Percentiles rank a stretch among this genome's conserved stretches.
These are phyloP conservation scores for Backusella westeae DNA, from an alignment of 192 early-diverging fungal species.

Conservation along the genomic window DNA sequence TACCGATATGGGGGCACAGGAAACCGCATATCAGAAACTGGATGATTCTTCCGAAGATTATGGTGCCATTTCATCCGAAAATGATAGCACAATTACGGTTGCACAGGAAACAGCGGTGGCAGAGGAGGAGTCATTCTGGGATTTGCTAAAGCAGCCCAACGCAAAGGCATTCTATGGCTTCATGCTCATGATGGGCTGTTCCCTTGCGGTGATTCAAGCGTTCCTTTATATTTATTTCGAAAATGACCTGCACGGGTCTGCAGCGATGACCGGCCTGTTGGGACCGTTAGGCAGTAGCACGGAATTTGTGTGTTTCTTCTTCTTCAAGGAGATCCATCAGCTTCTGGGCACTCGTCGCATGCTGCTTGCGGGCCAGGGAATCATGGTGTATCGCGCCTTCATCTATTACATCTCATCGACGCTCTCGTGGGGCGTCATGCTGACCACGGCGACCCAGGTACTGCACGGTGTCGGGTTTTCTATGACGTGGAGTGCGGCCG, in stretches of 20 bases:
- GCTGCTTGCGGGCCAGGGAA: background rate
- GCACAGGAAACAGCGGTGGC: background rate
- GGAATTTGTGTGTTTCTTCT: conserved; percentile 15
- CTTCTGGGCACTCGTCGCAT: background rate
- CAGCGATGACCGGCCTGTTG: conserved; percentile 13
- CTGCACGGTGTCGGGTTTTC: conserved; percentile 19
- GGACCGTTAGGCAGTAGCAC: conserved; percentile 21
- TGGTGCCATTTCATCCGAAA: background rate
- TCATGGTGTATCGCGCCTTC: conserved; percentile 5
- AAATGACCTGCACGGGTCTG: conserved; percentile 17
- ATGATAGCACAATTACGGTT: background rate
- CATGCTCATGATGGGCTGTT: conserved; percentile 12
- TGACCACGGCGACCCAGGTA: conserved; percentile 14
- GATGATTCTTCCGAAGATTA: background rate
- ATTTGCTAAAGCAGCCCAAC: background rate
- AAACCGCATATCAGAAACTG: background rate
- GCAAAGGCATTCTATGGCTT: conserved; percentile 11
- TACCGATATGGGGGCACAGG: background rate
- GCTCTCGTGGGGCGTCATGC: background rate
- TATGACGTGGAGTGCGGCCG: conserved; percentile 21
- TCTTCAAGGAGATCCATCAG: conserved; percentile 16
- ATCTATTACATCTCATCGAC: conserved; percentile 2
- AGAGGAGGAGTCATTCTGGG: conserved; percentile 13
- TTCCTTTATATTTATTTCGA: conserved; percentile 22
- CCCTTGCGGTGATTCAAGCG: conserved; percentile 12